These are phyloP conservation scores for Alternaria triticina DNA, from an alignment of 2,329 filamentous ascomycete species.

Conservation along the genomic window DNA sequence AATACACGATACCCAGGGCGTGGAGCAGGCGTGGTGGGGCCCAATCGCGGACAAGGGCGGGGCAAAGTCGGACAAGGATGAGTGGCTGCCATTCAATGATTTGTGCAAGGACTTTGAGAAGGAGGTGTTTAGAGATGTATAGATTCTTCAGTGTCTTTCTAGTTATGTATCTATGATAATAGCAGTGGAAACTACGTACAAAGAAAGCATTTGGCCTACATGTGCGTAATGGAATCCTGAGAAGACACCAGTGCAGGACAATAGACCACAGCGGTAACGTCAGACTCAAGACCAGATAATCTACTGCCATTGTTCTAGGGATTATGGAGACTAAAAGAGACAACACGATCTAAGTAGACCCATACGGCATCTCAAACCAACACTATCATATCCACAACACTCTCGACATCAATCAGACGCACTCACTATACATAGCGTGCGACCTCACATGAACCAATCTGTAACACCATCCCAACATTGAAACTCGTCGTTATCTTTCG, in stretches of 20 bases:
- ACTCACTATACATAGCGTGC: not conserved
- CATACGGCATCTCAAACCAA: not conserved
- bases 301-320: not conserved
- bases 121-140: not conserved
- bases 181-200: not conserved
- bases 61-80: not conserved
- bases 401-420: not conserved
- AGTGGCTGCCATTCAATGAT: not conserved
- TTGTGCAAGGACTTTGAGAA: not conserved
- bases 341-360: not conserved
- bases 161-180: not conserved
- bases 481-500: conserved; percentile 1
- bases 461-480: conserved; percentile 16
- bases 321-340: not conserved
- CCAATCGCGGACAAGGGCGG: conserved; percentile 4
- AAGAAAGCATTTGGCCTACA: not conserved
- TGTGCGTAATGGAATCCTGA: not conserved
- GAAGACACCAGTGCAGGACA: not conserved
- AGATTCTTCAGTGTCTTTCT: not conserved
- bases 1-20: not conserved
- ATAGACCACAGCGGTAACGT: not conserved
- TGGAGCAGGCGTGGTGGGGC: conserved; percentile 4
- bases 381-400: not conserved
- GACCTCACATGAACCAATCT: conserved; percentile 15
- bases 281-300: not conserved